A percentile compares a stretch with the other conserved stretches of the same genome.
These are phyloP conservation scores for Polyporus tsugae DNA, from an alignment of 1,284 basidiomycete species.

Conservation along the genomic window DNA sequence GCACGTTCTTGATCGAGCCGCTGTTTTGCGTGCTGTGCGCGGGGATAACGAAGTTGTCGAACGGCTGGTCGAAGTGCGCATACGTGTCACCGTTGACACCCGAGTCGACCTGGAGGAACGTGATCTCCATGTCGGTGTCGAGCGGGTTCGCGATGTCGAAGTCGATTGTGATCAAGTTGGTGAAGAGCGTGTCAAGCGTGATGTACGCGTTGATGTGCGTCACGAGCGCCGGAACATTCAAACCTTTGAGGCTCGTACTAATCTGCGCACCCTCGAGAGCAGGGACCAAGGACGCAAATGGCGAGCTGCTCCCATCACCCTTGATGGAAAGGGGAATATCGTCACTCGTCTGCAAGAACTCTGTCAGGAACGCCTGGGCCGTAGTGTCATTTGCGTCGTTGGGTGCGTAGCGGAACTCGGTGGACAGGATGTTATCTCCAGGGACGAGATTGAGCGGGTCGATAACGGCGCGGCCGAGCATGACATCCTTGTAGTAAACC, in stretches of 20 bases:
- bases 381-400: constrained; percentile 69
- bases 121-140: constrained; percentile 60
- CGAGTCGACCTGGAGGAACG: constrained; percentile 64
- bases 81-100: constrained; percentile 59
- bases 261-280: constrained; percentile 68
- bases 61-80: constrained; percentile 63
- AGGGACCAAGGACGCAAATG: constrained; percentile 67
- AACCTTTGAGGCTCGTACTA: constrained; percentile 51
- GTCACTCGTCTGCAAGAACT: constrained; percentile 61
- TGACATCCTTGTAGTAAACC: constrained; percentile 62
- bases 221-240: constrained; percentile 53
- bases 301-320: constrained; percentile 67
- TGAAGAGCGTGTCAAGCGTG: constrained; percentile 55
- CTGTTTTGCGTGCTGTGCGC: constrained; percentile 64
- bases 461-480: constrained; percentile 66
- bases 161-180: constrained; percentile 59
- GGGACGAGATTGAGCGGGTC: constrained; percentile 68
- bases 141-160: constrained; percentile 66
- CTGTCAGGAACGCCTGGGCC: constrained; percentile 56
- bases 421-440: constrained; percentile 59
- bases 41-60: constrained; percentile 63
- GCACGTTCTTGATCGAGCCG: constrained; percentile 60
- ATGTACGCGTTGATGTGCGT: constrained; percentile 58
- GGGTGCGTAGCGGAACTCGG: constrained; percentile 77
- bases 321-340: constrained; percentile 60